Base-by-base conservation (phyloP, 2,329 filamentous ascomycete genomes). In the Penicillium olsonii region DNA sequence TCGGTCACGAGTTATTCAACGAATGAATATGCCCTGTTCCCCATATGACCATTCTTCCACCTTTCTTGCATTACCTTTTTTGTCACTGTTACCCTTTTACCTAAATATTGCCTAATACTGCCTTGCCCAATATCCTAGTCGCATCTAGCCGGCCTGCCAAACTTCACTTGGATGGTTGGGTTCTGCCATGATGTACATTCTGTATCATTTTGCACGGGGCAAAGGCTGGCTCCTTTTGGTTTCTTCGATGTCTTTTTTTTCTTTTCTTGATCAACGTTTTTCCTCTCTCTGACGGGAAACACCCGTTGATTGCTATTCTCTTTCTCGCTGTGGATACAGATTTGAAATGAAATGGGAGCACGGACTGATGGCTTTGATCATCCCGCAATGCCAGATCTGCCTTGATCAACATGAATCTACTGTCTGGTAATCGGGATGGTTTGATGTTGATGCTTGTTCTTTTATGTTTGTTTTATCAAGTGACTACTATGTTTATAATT, bases 21-120 rank as follows among this genome's bases (percentile, higher is more conserved):
- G 61, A 62, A 63, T 61, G 59, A 58, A 62, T 60, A 63, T 54
- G 59, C 51, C 57, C 50, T 54, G 42, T 55, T 50, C 51, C 45
- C 48, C 48, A 51, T 51, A 55, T 56, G 52, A 57, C 43, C 31
- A 38, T 43, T 37, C 17, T 37, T 35, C 50, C 50, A 26, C 48
- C 40, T 53, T 31, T 12, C 12, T 31, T 31, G 29, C 45, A 31
- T 49, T 48, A 42, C 44, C 48, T 56, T 57, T 51, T 50, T 49
- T 56, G 45, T 59, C 26, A 56, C 48, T 57, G 38, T 56, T 33
- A 41, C 54, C 37, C 45, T 39, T 22, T 15, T 17, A 29, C 18
- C 48, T 59, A 42, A 52, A 52, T 52, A 51, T 60, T 59, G 43
- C 55, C 48, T 57, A 55, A 58, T 58, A 51, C 33, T 48, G 49